Conservation (phyloP, 345 rosid species). For the Melastoma malabathricum region DNA sequence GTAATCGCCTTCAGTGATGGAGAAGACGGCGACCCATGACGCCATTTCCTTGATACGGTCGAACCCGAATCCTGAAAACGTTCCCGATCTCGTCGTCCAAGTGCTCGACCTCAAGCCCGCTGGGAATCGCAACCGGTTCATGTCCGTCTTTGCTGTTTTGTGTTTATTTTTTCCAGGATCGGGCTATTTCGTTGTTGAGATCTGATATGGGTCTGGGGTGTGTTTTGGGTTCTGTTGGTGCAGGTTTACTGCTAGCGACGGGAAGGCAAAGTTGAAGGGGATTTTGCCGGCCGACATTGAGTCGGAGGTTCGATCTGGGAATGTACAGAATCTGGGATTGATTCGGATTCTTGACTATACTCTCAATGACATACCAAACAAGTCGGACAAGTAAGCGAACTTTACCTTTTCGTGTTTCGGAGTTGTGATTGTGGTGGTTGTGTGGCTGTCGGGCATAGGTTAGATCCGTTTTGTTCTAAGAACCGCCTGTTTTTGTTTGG, state of each 20-base stretch:
- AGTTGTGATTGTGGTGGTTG: too few species aligned
- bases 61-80: conserved; percentile 50
- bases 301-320: conserved; percentile 51
- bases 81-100: conserved; percentile 53
- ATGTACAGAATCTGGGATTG: conserved; percentile 59
- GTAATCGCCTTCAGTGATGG: conserved; percentile 18
- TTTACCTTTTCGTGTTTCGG: neutral
- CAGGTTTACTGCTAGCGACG: conserved; percentile 79
- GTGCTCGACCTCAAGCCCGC: conserved; percentile 71
- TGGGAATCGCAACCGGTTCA: conserved; percentile 71
- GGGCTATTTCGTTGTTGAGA: neutral
- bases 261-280: conserved; percentile 50
- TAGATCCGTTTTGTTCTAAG: neutral
- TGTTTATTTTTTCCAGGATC: neutral
- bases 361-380: conserved; percentile 74
- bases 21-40: conserved; percentile 35
- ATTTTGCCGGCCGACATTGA: conserved; percentile 50
- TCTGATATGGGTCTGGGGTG: neutral
- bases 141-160: conserved; percentile 18
- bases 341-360: conserved; percentile 58
- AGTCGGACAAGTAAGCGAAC: conserved; percentile 46
- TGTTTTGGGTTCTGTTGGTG: neutral
- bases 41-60: conserved; percentile 46
- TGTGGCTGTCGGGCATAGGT: neutral
- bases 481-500: neutral